These are phyloP conservation scores for Trichosanthes truncata DNA, from an alignment of 306 rosid species.

Conservation along the genomic window DNA sequence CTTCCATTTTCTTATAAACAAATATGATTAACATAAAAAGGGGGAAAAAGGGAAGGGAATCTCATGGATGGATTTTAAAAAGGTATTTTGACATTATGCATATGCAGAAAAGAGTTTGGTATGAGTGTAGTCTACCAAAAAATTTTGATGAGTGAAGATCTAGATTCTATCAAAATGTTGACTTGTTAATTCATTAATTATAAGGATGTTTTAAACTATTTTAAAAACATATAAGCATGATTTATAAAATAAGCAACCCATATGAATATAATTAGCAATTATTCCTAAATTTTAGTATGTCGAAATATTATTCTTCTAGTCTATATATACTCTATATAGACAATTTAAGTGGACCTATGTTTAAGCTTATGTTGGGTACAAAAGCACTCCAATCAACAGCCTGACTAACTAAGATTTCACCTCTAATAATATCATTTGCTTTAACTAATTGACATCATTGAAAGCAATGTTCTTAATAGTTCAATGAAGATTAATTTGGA, in stretches of 20 bases:
- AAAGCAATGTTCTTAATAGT: neutral
- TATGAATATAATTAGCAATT: neutral
- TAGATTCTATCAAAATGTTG: neutral
- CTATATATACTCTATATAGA: neutral
- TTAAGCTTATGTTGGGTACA: neutral
- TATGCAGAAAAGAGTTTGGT: neutral
- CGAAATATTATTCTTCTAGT: neutral
- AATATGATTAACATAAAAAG: neutral
- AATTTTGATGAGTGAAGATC: neutral
- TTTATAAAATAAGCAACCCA: neutral
- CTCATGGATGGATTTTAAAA: neutral
- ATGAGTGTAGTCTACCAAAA: neutral
- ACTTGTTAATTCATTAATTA: neutral
- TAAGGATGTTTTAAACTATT: neutral
- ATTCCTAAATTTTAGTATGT: neutral
- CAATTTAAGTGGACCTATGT: neutral
- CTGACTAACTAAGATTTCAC: neutral
- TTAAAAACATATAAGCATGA: neutral
- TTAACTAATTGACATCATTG: neutral
- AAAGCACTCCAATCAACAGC: neutral
- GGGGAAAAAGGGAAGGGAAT: neutral
- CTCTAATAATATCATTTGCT: neutral
- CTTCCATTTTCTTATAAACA: neutral
- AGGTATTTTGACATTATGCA: neutral
- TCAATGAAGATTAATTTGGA: constrained; percentile 2